Evolutionary conservation across 805 yeast species (phyloP), one percentile per base, ranked within the genome.

Genomic region (Priceomyces fermenticarens): DNA sequence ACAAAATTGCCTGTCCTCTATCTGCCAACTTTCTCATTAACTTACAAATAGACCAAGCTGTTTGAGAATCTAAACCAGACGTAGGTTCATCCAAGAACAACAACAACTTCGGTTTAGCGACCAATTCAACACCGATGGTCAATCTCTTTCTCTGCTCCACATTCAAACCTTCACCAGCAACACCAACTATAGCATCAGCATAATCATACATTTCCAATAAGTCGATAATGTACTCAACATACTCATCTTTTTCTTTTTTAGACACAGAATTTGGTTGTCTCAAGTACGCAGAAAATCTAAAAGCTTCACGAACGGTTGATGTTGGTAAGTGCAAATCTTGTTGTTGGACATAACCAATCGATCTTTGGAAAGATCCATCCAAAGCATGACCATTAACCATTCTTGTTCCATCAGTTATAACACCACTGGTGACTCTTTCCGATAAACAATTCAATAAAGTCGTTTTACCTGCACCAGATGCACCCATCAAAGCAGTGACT

Each of bases 401-500:
- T 49, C 70, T 52, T 31, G 44, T 74, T 52, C 82, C 85, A 52
- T 87, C 40, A 30, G 88, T 75, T 32, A 85, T 77, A 12, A 78
- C 80, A 62, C 91, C 93, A 58, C 77, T 69, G 32, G 81, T 75
- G 40, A 83, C 77, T 60, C 91, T 75, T 54, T 81, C 85, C 15
- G 88, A 81, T 45, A 85, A 72, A 49, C 83, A 81, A 60, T 85
- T 84, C 52, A 85, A 70, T 43, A 85, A 67, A 2, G 91, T 85
- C 17, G 93, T 85, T 55, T 85, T 85, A 67, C 93, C 93, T 35
- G 93, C 93, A 67, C 93, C 93, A 27, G 91, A 85, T 39, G 83
- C 85, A 54, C 93, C 93, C 90, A 85, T 84, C 43, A 85, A 69
- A 4, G 91, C 91, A 32, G 90, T 84, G 61, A 85, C 70, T 42